Base-by-base conservation (phyloP, 345 rosid genomes). In the Schrenkiella parvula region DNA sequence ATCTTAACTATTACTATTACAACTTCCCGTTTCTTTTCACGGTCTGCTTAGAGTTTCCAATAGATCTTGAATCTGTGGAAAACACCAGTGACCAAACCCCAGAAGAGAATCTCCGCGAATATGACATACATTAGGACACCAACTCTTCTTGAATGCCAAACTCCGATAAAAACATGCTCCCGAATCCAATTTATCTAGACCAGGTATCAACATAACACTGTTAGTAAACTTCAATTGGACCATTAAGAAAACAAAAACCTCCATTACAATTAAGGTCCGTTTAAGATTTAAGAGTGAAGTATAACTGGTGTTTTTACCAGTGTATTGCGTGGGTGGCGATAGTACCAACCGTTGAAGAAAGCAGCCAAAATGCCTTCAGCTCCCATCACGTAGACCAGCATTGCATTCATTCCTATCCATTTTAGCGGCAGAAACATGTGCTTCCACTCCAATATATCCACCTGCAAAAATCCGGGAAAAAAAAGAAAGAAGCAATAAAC, bases 391-490 rank as follows among this genome's bases (percentile, higher is more conserved):
- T 90, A 93, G 25, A 93, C 98, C 17, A 93, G 78, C 97, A 93
- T 90, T 1, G 96, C 92, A 43, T 91, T 93, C 98, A 87, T 86
- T 50, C 98, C 97, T 23, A 91, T 93, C 97, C 98, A 91, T 80
- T 85, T 62, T 7, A 93, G 70, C 46, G 93, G 92, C 35, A 86
- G 81, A 76, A 89, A 88, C 13, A 81, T 18, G 47, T 14, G 64
- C 66, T 74, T 80, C 73, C 82, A 52, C 52, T 63, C 82, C 85
- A 79, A 56, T 10, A 89, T 69, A 58, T 93, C 97, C 32, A 93
- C 97, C 96, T 93, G 81, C 19, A 47, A 50, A 11, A 1, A 0
- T 6, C 62, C n/a, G 10, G 19, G n/a, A 26, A 35, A 13, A 42
- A 5, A 42, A 6, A 0, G 44, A 14, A 39, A 41, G 0, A 56